A percentile compares a stretch with the other conserved stretches of the same genome.
Evolutionary conservation across 352 stramenopile species (phyloP).

Genomic region (Lagenidium giganteum): DNA sequence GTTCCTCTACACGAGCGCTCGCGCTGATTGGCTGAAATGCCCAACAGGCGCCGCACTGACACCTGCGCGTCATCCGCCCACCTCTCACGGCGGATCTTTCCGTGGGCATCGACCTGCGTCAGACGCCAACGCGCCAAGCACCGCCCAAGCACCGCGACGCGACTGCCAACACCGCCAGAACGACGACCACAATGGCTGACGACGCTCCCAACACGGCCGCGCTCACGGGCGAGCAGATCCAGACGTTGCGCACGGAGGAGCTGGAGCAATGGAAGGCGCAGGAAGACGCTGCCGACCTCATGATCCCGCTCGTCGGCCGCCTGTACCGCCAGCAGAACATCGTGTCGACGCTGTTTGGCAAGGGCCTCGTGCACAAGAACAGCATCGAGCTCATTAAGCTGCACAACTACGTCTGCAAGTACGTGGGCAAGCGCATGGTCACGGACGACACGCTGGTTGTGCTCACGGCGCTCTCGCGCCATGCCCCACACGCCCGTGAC

Average conservation of each 20-base stretch:
- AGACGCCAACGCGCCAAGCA: too few relatives aligned
- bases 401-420: conserved; percentile 83
- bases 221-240: conserved; percentile 44
- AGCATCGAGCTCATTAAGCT: conserved; percentile 80
- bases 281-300: conserved; percentile 77
- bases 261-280: conserved; percentile 74
- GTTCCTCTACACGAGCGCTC: too few relatives aligned
- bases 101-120: too few relatives aligned
- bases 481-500: conserved; percentile 47
- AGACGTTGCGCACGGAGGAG: conserved; percentile 47
- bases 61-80: too few relatives aligned
- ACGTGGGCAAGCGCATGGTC: conserved; percentile 73
- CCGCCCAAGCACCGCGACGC: too few relatives aligned
- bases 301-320: conserved; percentile 77
- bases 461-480: conserved; percentile 52
- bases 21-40: too few relatives aligned
- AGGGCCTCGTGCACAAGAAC: conserved; percentile 82
- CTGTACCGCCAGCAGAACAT: conserved; percentile 84
- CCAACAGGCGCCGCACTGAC: too few relatives aligned
- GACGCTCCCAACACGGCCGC: conserved; percentile 10
- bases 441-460: conserved; percentile 73
- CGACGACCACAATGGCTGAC: too few relatives aligned
- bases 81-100: too few relatives aligned
- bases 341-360: conserved; percentile 79
- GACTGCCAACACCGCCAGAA: too few relatives aligned